phyloP scores from a whole-genome alignment of 768 basidiomycete species.

The Collybia sordida region DNA sequence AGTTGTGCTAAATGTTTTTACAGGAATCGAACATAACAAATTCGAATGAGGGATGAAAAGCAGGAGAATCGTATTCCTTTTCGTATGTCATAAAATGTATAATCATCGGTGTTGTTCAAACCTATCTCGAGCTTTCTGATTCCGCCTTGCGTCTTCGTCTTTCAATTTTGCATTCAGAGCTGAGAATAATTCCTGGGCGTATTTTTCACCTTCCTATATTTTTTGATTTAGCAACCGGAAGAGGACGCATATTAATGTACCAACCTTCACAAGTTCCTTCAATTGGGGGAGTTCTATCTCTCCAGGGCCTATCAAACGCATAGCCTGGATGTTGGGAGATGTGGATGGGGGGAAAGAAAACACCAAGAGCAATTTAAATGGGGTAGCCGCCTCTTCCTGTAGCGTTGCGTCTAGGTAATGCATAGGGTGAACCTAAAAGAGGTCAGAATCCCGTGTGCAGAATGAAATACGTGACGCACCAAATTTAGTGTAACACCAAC shows the following conservation, averaged over 20 bases:
- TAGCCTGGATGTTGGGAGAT: slow-evolving; percentile 52
- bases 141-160: slow-evolving; percentile 61
- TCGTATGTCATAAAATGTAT: no score
- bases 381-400: slow-evolving; percentile 69
- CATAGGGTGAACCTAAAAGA: slow-evolving; percentile 47
- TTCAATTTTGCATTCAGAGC: slow-evolving; percentile 64
- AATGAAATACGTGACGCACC: slow-evolving; percentile 40
- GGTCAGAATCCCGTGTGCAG: not conserved
- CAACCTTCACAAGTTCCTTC: slow-evolving; percentile 58
- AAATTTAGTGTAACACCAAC: slow-evolving; percentile 77
- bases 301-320: slow-evolving; percentile 63
- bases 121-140: slow-evolving; percentile 55
- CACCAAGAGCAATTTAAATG: slow-evolving; percentile 58
- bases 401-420: slow-evolving; percentile 76
- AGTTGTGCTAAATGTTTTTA: no score
- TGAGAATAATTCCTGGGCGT: slow-evolving; percentile 55
- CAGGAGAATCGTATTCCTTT: no score
- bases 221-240: not conserved
- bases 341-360: slow-evolving; percentile 55
- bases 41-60: no score
- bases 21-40: no score
- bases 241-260: slow-evolving; percentile 31
- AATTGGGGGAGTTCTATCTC: slow-evolving; percentile 52
- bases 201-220: slow-evolving; percentile 61
- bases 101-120: slow-evolving; percentile 36